Evolutionary conservation across 2,329 filamentous ascomycete genomes (phyloP).

Genomic region (Phialocephala sp.): DNA sequence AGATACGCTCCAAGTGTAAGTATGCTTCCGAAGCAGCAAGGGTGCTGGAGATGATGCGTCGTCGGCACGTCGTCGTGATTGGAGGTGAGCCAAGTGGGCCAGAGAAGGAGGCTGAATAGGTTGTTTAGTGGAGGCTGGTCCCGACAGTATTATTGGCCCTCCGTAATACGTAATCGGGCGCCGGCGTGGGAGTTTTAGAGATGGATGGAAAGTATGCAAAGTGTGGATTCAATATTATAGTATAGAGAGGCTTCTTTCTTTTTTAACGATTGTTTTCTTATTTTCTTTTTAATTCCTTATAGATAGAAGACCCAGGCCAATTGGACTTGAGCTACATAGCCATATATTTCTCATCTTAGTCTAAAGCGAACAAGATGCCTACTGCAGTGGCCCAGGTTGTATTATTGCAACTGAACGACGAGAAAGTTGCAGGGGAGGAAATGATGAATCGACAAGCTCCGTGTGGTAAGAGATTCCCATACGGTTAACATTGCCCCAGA

Average conservation of each 20-base stretch:
- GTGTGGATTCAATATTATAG: too few relatives aligned
- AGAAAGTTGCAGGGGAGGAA: conserved; percentile 13
- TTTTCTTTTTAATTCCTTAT: too few relatives aligned
- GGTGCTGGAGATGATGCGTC: conserved; percentile 19
- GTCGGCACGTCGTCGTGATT: conserved; percentile 20
- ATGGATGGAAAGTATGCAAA: too few relatives aligned
- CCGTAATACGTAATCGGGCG: background rate
- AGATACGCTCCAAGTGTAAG: conserved; percentile 70
- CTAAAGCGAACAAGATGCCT: conserved; percentile 12
- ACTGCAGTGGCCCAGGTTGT: conserved; percentile 4
- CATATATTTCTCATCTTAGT: background rate
- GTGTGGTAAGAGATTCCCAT: conserved; percentile 15
- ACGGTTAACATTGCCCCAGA: conserved; percentile 12
- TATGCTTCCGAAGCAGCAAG: conserved; percentile 65
- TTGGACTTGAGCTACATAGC: background rate
- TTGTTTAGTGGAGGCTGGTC: conserved; percentile 15
- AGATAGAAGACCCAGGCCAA: background rate
- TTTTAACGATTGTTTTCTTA: too few relatives aligned
- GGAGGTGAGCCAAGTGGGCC: conserved; percentile 16
- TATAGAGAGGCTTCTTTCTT: too few relatives aligned
- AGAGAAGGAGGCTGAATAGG: conserved; percentile 18
- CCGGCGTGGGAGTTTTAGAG: too few relatives aligned
- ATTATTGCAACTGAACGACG: conserved; percentile 13
- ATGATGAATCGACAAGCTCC: conserved; percentile 1
- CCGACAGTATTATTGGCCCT: conserved; percentile 17